These are phyloP conservation scores for Penicillium sp. DNA, from an alignment of 2,329 filamentous ascomycete genomes.

Conservation along the genomic window DNA sequence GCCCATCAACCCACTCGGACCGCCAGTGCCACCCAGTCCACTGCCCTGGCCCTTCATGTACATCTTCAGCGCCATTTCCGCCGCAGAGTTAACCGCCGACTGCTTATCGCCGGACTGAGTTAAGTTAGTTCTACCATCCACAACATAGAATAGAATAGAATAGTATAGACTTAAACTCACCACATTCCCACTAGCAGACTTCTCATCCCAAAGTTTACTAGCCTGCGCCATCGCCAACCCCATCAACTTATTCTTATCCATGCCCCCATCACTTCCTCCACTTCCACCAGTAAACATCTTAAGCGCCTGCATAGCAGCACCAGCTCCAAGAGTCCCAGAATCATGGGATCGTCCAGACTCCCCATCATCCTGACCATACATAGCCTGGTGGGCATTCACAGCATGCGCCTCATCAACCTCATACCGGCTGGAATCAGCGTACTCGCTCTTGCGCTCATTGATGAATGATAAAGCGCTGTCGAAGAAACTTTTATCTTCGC, in stretches of 20 bases:
- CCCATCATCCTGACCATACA: conserved; percentile 60
- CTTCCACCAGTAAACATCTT: conserved; percentile 77
- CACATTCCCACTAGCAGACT: conserved; percentile 59
- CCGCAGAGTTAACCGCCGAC: conserved; percentile 76
- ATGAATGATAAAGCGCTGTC: conserved; percentile 60
- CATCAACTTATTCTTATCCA: conserved; percentile 78
- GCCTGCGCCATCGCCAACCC: conserved; percentile 88
- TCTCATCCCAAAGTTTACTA: conserved; percentile 72
- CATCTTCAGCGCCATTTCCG: conserved; percentile 87
- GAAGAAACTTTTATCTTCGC: conserved; percentile 60
- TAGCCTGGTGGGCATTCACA: conserved; percentile 74
- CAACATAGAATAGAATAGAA: conserved; percentile 1
- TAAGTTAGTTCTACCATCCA: conserved; percentile 10
- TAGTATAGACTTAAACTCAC: conserved; percentile 39
- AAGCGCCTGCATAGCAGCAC: conserved; percentile 62
- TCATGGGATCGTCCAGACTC: conserved; percentile 48
- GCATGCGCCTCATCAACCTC: conserved; percentile 68
- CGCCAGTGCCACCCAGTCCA: conserved; percentile 51
- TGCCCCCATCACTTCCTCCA: conserved; percentile 42
- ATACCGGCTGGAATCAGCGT: conserved; percentile 51
- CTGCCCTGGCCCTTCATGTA: conserved; percentile 77
- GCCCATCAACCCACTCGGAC: conserved; percentile 57
- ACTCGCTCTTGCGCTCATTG: conserved; percentile 53
- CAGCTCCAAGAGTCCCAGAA: conserved; percentile 45
- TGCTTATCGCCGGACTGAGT: conserved; percentile 71